Base-by-base conservation (phyloP, 1,284 basidiomycete species). In the Ganoderma sinense region DNA sequence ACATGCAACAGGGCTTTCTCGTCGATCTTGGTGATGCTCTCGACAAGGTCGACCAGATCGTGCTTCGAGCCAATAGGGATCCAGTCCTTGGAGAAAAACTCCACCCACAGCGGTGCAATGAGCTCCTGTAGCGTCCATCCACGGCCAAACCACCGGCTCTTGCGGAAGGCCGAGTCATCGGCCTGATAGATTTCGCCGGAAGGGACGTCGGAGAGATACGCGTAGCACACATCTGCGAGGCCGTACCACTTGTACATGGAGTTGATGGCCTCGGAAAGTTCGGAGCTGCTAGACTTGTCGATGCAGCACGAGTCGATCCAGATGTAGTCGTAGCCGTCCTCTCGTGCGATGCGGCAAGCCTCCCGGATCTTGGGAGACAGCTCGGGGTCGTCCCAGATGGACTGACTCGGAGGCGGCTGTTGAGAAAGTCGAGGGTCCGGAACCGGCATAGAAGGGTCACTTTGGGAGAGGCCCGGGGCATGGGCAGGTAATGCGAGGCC, bases 51-150 rank as follows among this genome's bases (percentile, higher is more conserved):
- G 16, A 36, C 61, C 3, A 66, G 29, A n/a, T 23, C 20, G 4
- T 48, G 43, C 48, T 67, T 66, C 26, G 58, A 59, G 2, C 65
- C 69, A 3, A 70, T 33, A 8, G 51, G 51, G 4, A 1, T 8
- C 69, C 69, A 70, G 39, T 53, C 39, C 33, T 20, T 2, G 20
- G 69, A 70, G 4, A 70, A 40, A n/a, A 67, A 70, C 2, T 62
- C 11, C 18, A 64, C 23, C 4, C 36, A 13, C 6, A 5, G 23
- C 0, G 69, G 65, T 1, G 65, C 66, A 23, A 70, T 62, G 48
- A 70, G 69, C 59, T 67, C 69, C 48, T 69, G 67, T 1, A 69
- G 67, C 10, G 53, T 55, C 53, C 53, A 55, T 31, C 53, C 53
- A 16, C 53, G 53, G 13, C 4, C 29, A 8, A 55, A 64, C 67